Conservation (phyloP, 2,329 filamentous ascomycete genomes). For the Stemphylium lycopersici region DNA sequence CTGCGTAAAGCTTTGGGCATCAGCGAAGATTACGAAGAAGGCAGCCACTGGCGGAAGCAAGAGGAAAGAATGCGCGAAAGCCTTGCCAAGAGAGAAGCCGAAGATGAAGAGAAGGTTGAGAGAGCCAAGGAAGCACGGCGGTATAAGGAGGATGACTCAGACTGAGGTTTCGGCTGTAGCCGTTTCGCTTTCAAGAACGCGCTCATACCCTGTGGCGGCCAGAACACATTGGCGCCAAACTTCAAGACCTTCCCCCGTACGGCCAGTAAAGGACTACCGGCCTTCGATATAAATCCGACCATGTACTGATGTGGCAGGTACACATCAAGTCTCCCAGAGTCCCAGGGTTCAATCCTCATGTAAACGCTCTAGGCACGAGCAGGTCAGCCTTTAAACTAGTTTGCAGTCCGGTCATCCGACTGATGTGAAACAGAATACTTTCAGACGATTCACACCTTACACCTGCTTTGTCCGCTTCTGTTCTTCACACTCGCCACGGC, state of each 20-base stretch:
- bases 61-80: constrained; percentile 68
- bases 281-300: not conserved
- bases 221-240: not conserved
- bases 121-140: constrained; percentile 32
- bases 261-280: not conserved
- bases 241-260: not conserved
- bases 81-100: constrained; percentile 48
- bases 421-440: not conserved
- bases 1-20: constrained; percentile 87
- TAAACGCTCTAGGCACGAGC: not conserved
- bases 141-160: constrained; percentile 37
- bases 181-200: not conserved
- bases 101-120: constrained; percentile 40
- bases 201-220: not conserved
- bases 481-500: not conserved
- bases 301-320: not conserved
- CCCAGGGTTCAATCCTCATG: not conserved
- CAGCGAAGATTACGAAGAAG: constrained; percentile 82
- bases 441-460: not conserved
- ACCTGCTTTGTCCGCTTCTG: not conserved
- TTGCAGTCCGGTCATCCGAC: not conserved
- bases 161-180: constrained; percentile 21
- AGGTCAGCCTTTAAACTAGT: constrained; percentile 2
- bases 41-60: constrained; percentile 82
- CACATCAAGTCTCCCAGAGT: not conserved